A percentile compares a stretch with the other conserved stretches of the same genome.
These are phyloP conservation scores for Brassica napus DNA, from an alignment of 345 rosid genomes.

Conservation along the genomic window DNA sequence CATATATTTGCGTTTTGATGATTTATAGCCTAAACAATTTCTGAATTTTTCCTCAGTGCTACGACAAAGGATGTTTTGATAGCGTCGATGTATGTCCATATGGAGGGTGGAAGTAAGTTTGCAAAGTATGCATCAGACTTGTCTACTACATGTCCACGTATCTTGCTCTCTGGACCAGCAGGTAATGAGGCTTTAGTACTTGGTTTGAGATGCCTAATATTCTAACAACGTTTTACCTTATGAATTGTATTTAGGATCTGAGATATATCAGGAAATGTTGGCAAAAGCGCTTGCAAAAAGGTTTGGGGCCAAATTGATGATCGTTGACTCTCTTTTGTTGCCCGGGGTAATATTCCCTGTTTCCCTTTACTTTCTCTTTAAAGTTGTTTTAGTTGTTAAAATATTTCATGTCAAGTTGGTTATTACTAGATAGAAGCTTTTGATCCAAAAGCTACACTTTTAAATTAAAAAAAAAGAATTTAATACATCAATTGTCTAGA, in stretches of 20 bases:
- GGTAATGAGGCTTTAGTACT: constrained; percentile 45
- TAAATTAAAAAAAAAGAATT: too few relatives aligned
- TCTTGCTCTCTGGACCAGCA: constrained; percentile 93
- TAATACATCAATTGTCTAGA: too few relatives aligned
- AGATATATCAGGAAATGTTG: constrained; percentile 94
- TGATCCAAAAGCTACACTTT: too few relatives aligned
- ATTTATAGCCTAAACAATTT: constrained; percentile 22
- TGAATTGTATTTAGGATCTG: constrained; percentile 64
- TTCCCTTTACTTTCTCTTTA: not conserved
- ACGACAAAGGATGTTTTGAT: constrained; percentile 85
- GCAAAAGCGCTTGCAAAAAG: constrained; percentile 87
- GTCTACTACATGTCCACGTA: constrained; percentile 77
- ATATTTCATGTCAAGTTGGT: too few relatives aligned
- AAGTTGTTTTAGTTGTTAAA: not conserved
- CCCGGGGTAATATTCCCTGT: constrained; percentile 81
- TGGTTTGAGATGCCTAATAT: not conserved
- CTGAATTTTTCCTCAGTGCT: constrained; percentile 53
- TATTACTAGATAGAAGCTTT: too few relatives aligned
- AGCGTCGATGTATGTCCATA: constrained; percentile 70
- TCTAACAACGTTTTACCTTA: constrained; percentile 1
- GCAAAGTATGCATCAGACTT: constrained; percentile 74
- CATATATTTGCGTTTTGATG: not conserved
- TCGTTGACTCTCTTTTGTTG: constrained; percentile 80
- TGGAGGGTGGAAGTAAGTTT: constrained; percentile 70
- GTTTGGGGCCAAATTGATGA: constrained; percentile 74